Evolutionary conservation across 1,284 basidiomycete genomes (phyloP), one percentile per base, ranked within the genome.

Genomic region (Trichosporon sp.): DNA sequence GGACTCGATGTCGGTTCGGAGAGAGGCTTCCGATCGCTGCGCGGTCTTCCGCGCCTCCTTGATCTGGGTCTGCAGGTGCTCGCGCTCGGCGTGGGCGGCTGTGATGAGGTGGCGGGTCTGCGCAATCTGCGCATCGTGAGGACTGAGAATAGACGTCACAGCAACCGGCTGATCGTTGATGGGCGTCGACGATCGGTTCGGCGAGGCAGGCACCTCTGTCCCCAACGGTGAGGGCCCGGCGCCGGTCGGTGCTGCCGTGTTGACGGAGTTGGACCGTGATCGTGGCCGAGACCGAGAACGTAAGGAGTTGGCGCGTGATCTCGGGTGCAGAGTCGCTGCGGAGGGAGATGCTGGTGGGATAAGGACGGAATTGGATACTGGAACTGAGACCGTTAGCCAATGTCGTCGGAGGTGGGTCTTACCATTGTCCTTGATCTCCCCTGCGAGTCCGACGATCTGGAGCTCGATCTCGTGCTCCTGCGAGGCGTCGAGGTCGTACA

Each of bases 381-480:
- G 63, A n/a, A 63, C 69, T 73, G 51, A 35, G 0, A 43, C 32
- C 16, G 63, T 74, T 37, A 73, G 71, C 54, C n/a, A 3, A 1
- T 2, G 35, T 38, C n/a, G 43, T n/a, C 35, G 35, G 4, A 10
- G 5, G 12, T 26, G 26, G 26, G 7, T 8, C 79, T 71, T 32
- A 78, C 78, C 74, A 19, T 76, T 12, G 14, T 79, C 77, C 37
- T 74, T 73, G 48, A 76, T 74, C 54, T 79, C 79, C 38, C 76
- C 75, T 3, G 76, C 66, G 54, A 81, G 71, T 1, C 82, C 83
- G 10, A 84, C 79, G 12, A 84, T 82, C 69, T 81, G 78, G 65
- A 84, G 74, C 75, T 84, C 83, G 38, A 84, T 78, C 71, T 84
- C 82, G 71, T 84, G 84, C 72, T 84, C 83, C 68, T 82, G 80